phyloP scores from a whole-genome alignment of 2,329 filamentous ascomycete genomes.

The Akanthomyces uredinophilus region DNA sequence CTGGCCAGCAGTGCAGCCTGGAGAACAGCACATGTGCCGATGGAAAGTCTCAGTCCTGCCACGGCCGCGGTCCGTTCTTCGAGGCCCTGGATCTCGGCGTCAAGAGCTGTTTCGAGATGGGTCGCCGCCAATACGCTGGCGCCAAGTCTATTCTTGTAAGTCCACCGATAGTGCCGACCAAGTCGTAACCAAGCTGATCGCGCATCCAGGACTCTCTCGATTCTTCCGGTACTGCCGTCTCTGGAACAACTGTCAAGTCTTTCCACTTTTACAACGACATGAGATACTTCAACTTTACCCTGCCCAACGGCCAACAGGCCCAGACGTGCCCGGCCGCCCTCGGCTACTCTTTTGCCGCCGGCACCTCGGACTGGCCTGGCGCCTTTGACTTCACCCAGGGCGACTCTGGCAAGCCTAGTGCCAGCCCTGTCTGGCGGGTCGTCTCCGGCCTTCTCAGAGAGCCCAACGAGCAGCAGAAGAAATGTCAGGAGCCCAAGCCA shows the following conservation, averaged over 20 bases:
- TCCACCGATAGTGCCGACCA: background rate
- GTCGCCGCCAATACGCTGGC: conserved; percentile 62
- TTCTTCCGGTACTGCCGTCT: conserved; percentile 43
- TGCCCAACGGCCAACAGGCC: conserved; percentile 66
- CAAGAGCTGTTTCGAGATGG: conserved; percentile 71
- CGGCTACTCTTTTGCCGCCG: conserved; percentile 88
- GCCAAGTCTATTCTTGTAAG: conserved; percentile 43
- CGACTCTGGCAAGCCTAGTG: conserved; percentile 61
- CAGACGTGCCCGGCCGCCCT: conserved; percentile 80
- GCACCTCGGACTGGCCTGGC: conserved; percentile 86
- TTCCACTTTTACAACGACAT: conserved; percentile 86
- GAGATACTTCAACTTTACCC: conserved; percentile 65
- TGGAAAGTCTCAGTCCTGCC: conserved; percentile 64
- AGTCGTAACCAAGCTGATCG: background rate
- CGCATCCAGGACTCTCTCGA: conserved; percentile 49
- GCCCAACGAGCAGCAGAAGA: conserved; percentile 63
- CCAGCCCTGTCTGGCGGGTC: conserved; percentile 71
- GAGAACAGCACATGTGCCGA: conserved; percentile 79
- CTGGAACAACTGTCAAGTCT: conserved; percentile 65
- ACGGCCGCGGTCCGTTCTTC: conserved; percentile 68
- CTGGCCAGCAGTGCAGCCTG: conserved; percentile 64
- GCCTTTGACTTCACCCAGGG: conserved; percentile 93
- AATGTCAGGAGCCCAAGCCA: conserved; percentile 76
- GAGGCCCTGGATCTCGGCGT: conserved; percentile 64
- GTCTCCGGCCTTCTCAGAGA: conserved; percentile 68